Base-by-base conservation (phyloP, 2,329 filamentous ascomycete genomes). In the Lasiodiplodia sp. region DNA sequence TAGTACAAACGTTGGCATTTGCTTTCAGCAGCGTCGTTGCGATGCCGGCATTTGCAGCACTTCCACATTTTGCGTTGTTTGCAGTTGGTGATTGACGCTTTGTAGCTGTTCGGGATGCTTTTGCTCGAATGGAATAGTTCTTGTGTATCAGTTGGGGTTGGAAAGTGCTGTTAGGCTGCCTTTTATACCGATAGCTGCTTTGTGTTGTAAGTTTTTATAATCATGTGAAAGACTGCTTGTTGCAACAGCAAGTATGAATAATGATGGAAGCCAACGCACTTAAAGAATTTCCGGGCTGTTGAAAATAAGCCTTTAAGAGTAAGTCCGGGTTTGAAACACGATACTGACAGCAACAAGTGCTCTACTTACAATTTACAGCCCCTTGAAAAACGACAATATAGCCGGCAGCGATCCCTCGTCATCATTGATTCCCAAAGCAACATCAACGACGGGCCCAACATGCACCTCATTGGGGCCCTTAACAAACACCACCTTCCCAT, bases 401-500 rank as follows among this genome's bases (percentile, higher is more conserved):
- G 58, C 58, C 16, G 14, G 8, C 8, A 49, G 28, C 58, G 49
- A 47, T 2, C 44, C 49, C 18, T 63, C 40, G 6, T 28, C 44
- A 40, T 49, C 58, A 10, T 63, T 18, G 7, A 63, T 31, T 28
- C 58, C 44, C 58, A 63, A 8, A 7, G 58, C 58, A n/a, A 34
- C 40, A n/a, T 63, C 58, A 28, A 63, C 44, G 6, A 51, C 58
- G 4, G 58, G 25, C 31, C 58, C 58, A 28, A 49, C 58, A 63
- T 63, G 58, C 40, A 63, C 58, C 58, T 63, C 58, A 2, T n/a
- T 18, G 1, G 23, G 18, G 31, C 58, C 47, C 58, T 63, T 63
- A 44, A 51, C 58, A 25, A 63, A 51, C 58, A 14, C 16, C 16
- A 63, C 58, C 23, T 23, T 21, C 10, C 25, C 58, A 28, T 63